Conservation (phyloP, 208 protist genomes). For the Naegleria gruberi region DNA sequence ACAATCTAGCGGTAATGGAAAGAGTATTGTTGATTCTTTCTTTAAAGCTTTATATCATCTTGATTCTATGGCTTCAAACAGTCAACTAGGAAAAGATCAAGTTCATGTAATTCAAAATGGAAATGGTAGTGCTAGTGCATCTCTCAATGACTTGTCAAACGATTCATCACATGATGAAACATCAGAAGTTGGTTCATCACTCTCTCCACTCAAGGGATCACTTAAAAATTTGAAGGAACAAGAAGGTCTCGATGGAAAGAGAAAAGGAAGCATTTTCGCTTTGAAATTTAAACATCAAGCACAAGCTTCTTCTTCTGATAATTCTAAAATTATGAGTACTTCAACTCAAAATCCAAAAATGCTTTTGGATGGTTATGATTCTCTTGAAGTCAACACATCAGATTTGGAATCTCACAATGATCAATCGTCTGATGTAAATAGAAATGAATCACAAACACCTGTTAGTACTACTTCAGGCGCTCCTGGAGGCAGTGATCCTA, state of each 20-base stretch:
- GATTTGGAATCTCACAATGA: background rate
- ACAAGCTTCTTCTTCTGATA: too few relatives aligned
- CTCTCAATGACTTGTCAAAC: background rate
- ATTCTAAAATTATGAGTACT: background rate
- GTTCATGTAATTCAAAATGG: background rate
- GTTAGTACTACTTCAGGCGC: background rate
- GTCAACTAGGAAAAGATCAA: background rate
- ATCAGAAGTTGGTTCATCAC: background rate
- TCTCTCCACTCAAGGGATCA: background rate
- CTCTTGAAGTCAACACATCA: background rate
- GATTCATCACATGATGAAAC: background rate
- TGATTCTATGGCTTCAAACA: background rate
- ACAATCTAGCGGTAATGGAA: background rate
- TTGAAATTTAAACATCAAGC: too few relatives aligned
- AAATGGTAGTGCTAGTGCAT: background rate
- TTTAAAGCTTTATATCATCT: background rate
- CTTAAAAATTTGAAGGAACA: background rate
- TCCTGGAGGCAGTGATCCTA: background rate
- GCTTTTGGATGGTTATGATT: background rate
- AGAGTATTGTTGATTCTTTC: slow-evolving; percentile 8
- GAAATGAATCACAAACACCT: background rate
- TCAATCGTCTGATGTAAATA: background rate
- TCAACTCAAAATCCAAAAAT: background rate
- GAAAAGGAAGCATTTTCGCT: background rate
- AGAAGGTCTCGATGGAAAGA: background rate